Conservation (phyloP, 768 basidiomycete species). For the Amanita inopinata region DNA sequence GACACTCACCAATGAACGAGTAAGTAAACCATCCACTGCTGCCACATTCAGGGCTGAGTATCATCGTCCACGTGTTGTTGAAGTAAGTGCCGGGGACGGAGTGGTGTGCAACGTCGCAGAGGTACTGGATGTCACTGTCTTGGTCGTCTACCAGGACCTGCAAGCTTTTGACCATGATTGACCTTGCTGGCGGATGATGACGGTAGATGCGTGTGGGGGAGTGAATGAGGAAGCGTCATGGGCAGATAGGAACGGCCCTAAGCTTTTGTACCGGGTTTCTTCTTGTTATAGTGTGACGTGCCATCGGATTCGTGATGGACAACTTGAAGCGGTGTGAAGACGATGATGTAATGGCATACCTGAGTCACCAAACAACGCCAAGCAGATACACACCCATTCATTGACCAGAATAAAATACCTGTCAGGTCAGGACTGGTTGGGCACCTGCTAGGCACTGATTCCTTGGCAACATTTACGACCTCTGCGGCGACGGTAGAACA, state of each 20-base stretch:
- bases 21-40: constrained; percentile 29
- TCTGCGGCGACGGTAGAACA: no score
- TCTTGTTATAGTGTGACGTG: constrained; percentile 2
- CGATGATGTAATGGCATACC: constrained; percentile 6
- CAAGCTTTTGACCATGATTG: constrained; percentile 12
- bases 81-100: constrained; percentile 25
- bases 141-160: constrained; percentile 31
- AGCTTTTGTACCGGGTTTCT: constrained; percentile 5
- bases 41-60: constrained; percentile 20
- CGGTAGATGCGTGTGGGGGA: constrained; percentile 16
- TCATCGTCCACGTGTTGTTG: constrained; percentile 30
- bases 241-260: neutral
- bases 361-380: no score
- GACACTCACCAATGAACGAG: constrained; percentile 25
- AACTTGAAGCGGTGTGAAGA: neutral
- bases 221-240: constrained; percentile 10
- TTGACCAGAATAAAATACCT: neutral
- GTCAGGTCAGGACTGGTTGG: no score
- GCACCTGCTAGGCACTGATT: no score
- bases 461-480: no score
- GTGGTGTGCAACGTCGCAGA: constrained; percentile 26
- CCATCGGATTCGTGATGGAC: neutral
- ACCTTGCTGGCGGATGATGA: constrained; percentile 10
- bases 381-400: neutral
- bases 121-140: constrained; percentile 24